Evolutionary conservation across 257 asterid genomes (phyloP), one percentile per base, ranked within the genome.

Genomic region (Jasminum sambac): DNA sequence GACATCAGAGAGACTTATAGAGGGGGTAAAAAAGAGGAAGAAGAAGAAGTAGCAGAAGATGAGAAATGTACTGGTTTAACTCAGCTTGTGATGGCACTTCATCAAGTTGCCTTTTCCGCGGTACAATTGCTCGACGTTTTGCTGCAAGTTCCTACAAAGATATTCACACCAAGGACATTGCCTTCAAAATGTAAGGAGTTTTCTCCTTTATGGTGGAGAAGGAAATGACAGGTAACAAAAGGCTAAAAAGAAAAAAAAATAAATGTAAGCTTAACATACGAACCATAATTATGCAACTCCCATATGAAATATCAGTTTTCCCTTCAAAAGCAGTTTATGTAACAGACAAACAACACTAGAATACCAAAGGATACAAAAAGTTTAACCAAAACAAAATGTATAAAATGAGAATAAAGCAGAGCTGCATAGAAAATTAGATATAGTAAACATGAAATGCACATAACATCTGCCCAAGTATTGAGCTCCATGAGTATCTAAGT

Each of bases 71-170:
- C 98, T 90, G 98, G 72, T 81, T 87, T 65, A 90, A 87, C 84
- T 92, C 98, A 70, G 87, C 87, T 59, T 85, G 91, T 24, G 84
- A 70, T 73, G 95, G 89, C 69, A 90, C 76, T 71, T 82, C 88
- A 75, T 90, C 92, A 75, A 88, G 74, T 79, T 85, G 84, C 70
- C 87, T 79, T 81, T 87, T 87, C 48, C 88, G 78, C 59, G 74
- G 73, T 74, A 90, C 77, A 73, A 83, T 68, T 39, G 82, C 74
- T 80, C 91, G 87, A 67, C 84, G 75, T 73, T 85, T 88, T 26
- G 80, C 65, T 19, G 90, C 87, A 41, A 88, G 92, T 75, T 87
- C 95, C 98, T 92, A 69, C 23, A 66, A 46, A 63, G 17, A 37
- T 13, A 26, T 39, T 14, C n/a, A 39, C 14, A 30, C 48, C 24